These are phyloP conservation scores for Kregervanrija fluxuum DNA, from an alignment of 805 yeast genomes.

Conservation along the genomic window DNA sequence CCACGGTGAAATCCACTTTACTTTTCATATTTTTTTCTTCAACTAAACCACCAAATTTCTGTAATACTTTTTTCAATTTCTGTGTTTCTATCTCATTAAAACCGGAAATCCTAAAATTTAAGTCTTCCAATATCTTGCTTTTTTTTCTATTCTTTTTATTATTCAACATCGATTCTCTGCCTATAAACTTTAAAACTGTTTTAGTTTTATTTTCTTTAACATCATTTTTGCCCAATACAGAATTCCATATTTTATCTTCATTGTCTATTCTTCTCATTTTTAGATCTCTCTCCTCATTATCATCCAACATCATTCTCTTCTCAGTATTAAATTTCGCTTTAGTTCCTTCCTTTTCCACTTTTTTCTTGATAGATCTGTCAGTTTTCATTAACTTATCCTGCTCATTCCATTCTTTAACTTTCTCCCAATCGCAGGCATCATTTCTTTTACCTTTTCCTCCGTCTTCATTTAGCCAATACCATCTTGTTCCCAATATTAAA, in stretches of 20 bases:
- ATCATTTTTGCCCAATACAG: background rate
- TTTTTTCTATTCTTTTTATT: background rate
- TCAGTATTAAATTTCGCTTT: background rate
- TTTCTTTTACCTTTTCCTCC: conserved; percentile 16
- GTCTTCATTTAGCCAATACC: conserved; percentile 29
- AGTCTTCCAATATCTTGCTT: conserved; percentile 12
- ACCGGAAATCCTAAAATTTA: conserved; percentile 15
- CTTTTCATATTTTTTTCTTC: background rate
- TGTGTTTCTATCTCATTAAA: conserved; percentile 11
- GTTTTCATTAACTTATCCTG: conserved; percentile 3
- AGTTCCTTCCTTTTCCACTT: background rate
- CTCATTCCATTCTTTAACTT: conserved; percentile 10
- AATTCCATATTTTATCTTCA: conserved; percentile 4
- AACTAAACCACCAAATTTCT: conserved; percentile 18
- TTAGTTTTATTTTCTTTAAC: background rate
- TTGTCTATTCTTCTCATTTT: conserved; percentile 20
- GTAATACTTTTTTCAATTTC: conserved; percentile 18
- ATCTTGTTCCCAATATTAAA: conserved; percentile 32
- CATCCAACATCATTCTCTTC: background rate
- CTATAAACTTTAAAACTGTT: background rate
- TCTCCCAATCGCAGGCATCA: conserved; percentile 35
- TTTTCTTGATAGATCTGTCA: conserved; percentile 5
- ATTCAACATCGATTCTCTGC: background rate
- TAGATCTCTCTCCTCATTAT: conserved; percentile 16
- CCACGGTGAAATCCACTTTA: conserved; percentile 12